Base-by-base conservation (phyloP, 805 yeast genomes). In the Pichia membranifaciens region DNA sequence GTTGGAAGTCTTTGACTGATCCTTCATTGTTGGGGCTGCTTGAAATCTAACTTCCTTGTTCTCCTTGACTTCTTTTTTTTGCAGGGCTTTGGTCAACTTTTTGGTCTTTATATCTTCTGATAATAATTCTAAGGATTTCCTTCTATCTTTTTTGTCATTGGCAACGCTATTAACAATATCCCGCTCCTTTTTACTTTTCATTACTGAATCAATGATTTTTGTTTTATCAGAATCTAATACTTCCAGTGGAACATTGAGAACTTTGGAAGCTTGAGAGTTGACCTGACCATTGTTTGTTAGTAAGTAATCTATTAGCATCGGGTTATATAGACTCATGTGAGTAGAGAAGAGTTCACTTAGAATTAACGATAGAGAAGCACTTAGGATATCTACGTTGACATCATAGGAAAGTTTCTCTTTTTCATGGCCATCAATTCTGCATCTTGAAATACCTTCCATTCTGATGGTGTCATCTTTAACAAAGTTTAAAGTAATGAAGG, bases 301-400 rank as follows among this genome's bases (percentile, higher is more conserved):
- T 17, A 72, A 54, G 13, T 54, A 47, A 12, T 54, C 56, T 1
- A 59, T 53, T 44, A 66, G 51, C 3, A 43, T 49, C 4, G 59
- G 55, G 50, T 73, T 72, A 5, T 64, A 65, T 13, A 70, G 58
- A 9, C 72, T 62, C 35, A 69, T 48, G 28, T 58, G 62, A 20
- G 64, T 54, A 0, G 67, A 60, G 52, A 67, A 58, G 31, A 71
- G 44, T 28, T 64, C 62, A 10, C 72, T 61, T 4, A 74, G 50
- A 46, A 74, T 72, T 15, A 62, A 64, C 4, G 71, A 60, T 23
- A 79, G 52, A 18, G 62, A 56, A 1, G 55, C 55, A 4, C 73
- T 59, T 16, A 78, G 61, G 15, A 68, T 67, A 2, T 55, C 44
- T 20, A 62, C 51, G 13, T 57, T 50, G 10, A 73, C 64, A 6